Base-by-base conservation (phyloP, 345 rosid species). In the Salix suchowensis region DNA sequence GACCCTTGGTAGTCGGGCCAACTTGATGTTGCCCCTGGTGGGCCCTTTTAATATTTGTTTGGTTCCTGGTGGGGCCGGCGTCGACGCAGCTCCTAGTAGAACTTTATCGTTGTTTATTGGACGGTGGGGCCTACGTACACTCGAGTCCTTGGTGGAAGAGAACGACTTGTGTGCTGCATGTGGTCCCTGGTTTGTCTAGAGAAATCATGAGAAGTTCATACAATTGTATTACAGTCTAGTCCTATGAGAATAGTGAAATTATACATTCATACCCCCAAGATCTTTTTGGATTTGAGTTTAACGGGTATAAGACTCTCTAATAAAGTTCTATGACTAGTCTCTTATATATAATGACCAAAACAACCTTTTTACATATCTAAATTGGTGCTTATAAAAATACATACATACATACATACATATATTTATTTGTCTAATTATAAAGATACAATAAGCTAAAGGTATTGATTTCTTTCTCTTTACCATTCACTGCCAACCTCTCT, bases 1-100 rank as follows among this genome's bases (percentile, higher is more conserved):
- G 83, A 83, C 88, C 58, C 75, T 84, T 0, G 74, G 74, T 69
- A 62, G 76, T 55, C 2, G 88, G 74, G 87, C 91, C 86, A 83
- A 7, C 71, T 40, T 6, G 12, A 28, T 68, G 40, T 44, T 58
- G 19, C 65, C 44, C 76, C 60, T 3, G 14, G 70, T 67, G 74
- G 74, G 4, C 54, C 74, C 65, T 23, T 50, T 7, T 2, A 0
- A 16, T 21, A 24, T 72, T 32, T 72, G 65, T 67, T 34, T 18
- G 26, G n/a, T 40, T 42, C 5, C 23, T 24, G 1, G 69, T 73
- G 74, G 82, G 78, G 75, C 55, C 79, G 3, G 55, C 48, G 8
- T 80, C 83, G 18, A 76, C 74, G 76, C 83, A 80, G 74, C 83
- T 32, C 77, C 76, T 12, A 71, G 52, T 67, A n/a, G 68, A 67